These are phyloP conservation scores for Aspergillus sp. DNA, from an alignment of 2,329 filamentous ascomycete species.

Conservation along the genomic window DNA sequence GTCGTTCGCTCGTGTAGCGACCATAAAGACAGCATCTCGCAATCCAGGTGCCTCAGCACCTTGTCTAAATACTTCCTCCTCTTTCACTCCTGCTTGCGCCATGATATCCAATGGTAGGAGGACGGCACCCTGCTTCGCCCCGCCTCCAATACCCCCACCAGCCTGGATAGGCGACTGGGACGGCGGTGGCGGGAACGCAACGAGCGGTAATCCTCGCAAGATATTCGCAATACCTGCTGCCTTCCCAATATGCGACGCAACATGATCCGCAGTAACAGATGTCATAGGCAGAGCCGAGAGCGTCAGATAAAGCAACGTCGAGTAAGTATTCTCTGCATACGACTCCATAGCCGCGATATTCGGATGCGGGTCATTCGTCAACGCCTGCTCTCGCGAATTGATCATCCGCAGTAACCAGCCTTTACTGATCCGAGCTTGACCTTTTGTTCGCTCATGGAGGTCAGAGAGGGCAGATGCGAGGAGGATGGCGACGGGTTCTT, in stretches of 20 bases:
- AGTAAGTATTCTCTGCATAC: constrained; percentile 93
- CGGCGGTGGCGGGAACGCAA: constrained; percentile 68
- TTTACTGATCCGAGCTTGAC: constrained; percentile 50
- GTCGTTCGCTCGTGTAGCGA: constrained; percentile 90
- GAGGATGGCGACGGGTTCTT: constrained; percentile 84
- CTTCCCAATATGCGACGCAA: constrained; percentile 93
- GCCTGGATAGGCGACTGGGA: constrained; percentile 48
- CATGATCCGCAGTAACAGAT: constrained; percentile 80
- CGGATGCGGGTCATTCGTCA: constrained; percentile 76
- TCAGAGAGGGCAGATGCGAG: constrained; percentile 65
- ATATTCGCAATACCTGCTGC: constrained; percentile 81
- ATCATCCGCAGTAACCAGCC: constrained; percentile 74
- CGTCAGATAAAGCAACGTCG: constrained; percentile 82
- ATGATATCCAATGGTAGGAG: constrained; percentile 84
- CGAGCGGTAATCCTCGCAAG: constrained; percentile 75
- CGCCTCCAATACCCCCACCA: constrained; percentile 22
- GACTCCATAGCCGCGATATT: constrained; percentile 68
- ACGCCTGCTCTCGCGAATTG: constrained; percentile 70
- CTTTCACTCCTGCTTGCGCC: constrained; percentile 70
- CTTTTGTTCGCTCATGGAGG: constrained; percentile 42
- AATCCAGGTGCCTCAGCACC: constrained; percentile 73
- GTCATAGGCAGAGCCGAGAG: constrained; percentile 71
- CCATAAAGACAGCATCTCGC: constrained; percentile 81
- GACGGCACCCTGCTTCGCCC: constrained; percentile 55
- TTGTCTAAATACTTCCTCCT: constrained; percentile 81